Base-by-base conservation (phyloP, 306 rosid genomes). In the Fragaria ananassa region DNA sequence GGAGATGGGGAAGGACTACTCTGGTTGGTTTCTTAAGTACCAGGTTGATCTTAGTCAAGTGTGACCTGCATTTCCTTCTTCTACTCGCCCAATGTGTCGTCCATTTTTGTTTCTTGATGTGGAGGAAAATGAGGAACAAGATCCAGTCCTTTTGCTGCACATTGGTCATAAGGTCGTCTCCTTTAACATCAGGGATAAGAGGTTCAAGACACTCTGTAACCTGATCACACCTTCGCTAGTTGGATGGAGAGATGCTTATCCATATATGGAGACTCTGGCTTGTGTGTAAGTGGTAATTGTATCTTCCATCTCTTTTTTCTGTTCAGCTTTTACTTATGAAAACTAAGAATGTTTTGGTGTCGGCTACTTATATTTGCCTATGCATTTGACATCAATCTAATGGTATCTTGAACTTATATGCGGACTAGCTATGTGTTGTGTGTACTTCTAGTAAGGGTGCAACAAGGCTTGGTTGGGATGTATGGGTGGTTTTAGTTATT, bases 21-120 rank as follows among this genome's bases (percentile, higher is more conserved):
- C 78, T 25, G 50, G 70, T 4, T 76, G 84, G 84, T 81, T 62
- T 70, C 70, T 70, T 11, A 72, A 71, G 74, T 76, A 68, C 74
- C 62, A 12, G 17, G 73, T 71, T 29, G 54, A 76, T 71, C 69
- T 81, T 53, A 8, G 19, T 39, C 35, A 27, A 21, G 15, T 49
- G 3, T 6, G 25, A 4, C 10, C 23, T 21, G 15, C 19, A 0
- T 68, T 68, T 31, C 34, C 34, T 58, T 74, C 80, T 31, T 18
- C 34, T 15, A 23, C 56, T 37, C 5, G 8, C 17, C 0, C 7
- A 37, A 17, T 4, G 3, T 68, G 11, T 21, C 12, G 25, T 46
- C 34, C 57, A 17, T 69, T 45, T 46, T 44, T 25, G 5, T 42
- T 27, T 74, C 31, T 62, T 61, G 46, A 45, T 63, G 17, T 13